Conservation (phyloP, 2,329 filamentous ascomycete species). For the Claviceps maximensis region DNA sequence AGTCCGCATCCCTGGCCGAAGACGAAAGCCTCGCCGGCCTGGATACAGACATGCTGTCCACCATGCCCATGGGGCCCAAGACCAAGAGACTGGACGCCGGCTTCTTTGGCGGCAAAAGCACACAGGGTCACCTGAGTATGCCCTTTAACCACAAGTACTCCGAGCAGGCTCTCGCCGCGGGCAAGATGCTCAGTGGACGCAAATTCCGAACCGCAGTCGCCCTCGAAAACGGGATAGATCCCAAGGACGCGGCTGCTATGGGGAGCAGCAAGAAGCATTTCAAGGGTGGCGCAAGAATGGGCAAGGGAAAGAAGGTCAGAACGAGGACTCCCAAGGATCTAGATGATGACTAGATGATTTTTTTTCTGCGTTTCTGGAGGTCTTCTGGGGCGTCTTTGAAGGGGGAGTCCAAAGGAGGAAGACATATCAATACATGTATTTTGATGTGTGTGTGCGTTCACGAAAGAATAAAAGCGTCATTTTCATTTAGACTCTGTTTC, state of each 20-base stretch:
- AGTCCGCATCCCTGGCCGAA: constrained; percentile 29
- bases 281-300: constrained; percentile 57
- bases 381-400: neutral
- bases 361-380: no score
- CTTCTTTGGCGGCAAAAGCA: constrained; percentile 66
- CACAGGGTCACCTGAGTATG: constrained; percentile 54
- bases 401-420: neutral
- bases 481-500: no score
- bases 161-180: constrained; percentile 49
- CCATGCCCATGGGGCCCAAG: constrained; percentile 51
- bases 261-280: constrained; percentile 81
- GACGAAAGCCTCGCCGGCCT: constrained; percentile 17
- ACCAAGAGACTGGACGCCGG: constrained; percentile 66
- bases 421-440: neutral
- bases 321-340: constrained; percentile 3
- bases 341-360: constrained; percentile 4
- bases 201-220: constrained; percentile 74
- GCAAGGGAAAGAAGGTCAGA: constrained; percentile 34
- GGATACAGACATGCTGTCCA: constrained; percentile 33
- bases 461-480: no score
- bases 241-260: constrained; percentile 54
- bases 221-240: constrained; percentile 72
- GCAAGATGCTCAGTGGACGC: constrained; percentile 63
- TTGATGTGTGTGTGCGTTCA: no score
- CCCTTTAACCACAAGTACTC: constrained; percentile 88